Percentiles rank a stretch among this genome's conserved stretches.
Conservation (phyloP, 2,329 filamentous ascomycete species). For the Stemphylium lycopersici region DNA sequence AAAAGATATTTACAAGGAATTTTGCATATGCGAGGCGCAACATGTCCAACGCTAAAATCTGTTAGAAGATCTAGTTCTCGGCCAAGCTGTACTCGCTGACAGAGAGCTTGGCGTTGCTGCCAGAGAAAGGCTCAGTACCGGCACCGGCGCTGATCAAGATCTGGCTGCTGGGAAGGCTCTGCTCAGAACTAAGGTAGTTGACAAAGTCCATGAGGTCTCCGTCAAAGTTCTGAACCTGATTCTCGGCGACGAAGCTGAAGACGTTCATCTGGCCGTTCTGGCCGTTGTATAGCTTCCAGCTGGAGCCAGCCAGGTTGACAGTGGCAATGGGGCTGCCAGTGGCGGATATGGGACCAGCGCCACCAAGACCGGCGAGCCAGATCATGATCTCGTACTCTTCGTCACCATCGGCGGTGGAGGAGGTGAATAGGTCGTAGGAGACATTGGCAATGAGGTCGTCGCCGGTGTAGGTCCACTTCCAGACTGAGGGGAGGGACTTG, state of each 20-base stretch:
- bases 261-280: slow-evolving; percentile 65
- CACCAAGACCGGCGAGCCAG: slow-evolving; percentile 65
- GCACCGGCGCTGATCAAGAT: slow-evolving; percentile 61
- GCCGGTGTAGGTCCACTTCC: slow-evolving; percentile 59
- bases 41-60: neutral
- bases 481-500: slow-evolving; percentile 53
- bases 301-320: slow-evolving; percentile 58
- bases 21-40: too few species aligned
- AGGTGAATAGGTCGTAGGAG: slow-evolving; percentile 67
- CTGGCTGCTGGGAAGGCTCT: slow-evolving; percentile 58
- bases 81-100: slow-evolving; percentile 49
- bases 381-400: slow-evolving; percentile 71
- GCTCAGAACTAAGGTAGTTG: slow-evolving; percentile 58
- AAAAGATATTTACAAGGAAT: slow-evolving; percentile 5
- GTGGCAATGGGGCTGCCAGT: slow-evolving; percentile 62
- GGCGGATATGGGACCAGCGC: slow-evolving; percentile 64
- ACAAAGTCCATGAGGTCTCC: slow-evolving; percentile 66
- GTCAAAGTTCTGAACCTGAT: slow-evolving; percentile 58
- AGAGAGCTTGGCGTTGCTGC: slow-evolving; percentile 55
- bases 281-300: slow-evolving; percentile 67
- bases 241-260: slow-evolving; percentile 63
- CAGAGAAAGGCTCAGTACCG: slow-evolving; percentile 64
- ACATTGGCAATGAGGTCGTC: slow-evolving; percentile 62
- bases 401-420: slow-evolving; percentile 52
- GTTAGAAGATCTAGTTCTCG: slow-evolving; percentile 21